Percentiles rank a stretch among this genome's conserved stretches.
These are phyloP conservation scores for Graphiopsis chlorocephala DNA, from an alignment of 2,329 filamentous ascomycete genomes.

Conservation along the genomic window DNA sequence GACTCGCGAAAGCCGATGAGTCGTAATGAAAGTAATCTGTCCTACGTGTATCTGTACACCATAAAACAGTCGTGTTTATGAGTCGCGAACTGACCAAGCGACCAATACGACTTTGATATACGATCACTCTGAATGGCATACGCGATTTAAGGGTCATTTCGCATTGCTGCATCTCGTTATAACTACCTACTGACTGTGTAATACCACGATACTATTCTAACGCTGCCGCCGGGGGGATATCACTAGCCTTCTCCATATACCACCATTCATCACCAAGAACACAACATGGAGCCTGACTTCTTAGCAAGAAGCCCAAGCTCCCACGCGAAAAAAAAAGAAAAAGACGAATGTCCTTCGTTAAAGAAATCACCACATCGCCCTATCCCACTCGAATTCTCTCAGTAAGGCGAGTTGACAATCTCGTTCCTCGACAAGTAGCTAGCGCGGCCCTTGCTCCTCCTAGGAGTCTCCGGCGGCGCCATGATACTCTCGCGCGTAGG, in stretches of 20 bases:
- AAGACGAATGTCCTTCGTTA: not conserved
- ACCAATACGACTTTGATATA: not conserved
- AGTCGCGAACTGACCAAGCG: not conserved
- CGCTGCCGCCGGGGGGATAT: not conserved
- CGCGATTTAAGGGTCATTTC: not conserved
- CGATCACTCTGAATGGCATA: not conserved
- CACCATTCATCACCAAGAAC: not conserved
- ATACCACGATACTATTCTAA: not conserved
- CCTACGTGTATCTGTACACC: not conserved
- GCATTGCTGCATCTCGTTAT: conserved; percentile 1
- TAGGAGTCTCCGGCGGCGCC: conserved; percentile 52
- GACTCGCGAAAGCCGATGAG: not conserved
- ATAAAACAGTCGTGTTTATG: not conserved
- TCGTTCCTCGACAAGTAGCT: conserved; percentile 78
- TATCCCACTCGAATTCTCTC: conserved; percentile 1
- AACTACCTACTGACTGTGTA: not conserved
- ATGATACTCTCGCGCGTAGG: conserved; percentile 89
- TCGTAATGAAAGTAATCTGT: not conserved
- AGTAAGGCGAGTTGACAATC: conserved; percentile 73
- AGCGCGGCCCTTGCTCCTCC: conserved; percentile 39
- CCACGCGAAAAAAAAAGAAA: not conserved
- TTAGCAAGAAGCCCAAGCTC: not conserved
- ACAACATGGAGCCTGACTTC: not conserved
- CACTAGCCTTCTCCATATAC: not conserved
- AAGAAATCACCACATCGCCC: not conserved